These are phyloP conservation scores for Eucalyptus tenuipes DNA, from an alignment of 345 rosid genomes.

Conservation along the genomic window DNA sequence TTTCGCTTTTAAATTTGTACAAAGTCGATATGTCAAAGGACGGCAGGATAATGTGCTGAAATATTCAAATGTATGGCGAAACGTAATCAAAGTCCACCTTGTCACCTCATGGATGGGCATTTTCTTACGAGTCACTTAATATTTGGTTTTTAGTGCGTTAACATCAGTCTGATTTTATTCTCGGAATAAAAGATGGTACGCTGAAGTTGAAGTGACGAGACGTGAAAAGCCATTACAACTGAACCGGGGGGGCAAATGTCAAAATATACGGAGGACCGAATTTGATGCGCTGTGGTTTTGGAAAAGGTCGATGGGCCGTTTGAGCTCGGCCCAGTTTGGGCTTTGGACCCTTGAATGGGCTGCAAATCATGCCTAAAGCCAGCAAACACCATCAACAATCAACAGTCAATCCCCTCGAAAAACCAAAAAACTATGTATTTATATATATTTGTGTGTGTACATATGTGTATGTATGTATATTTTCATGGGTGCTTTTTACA, in stretches of 20 bases:
- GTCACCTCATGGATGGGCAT: not conserved
- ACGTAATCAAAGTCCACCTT: not conserved
- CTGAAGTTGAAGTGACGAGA: not conserved
- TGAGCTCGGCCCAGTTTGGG: not conserved
- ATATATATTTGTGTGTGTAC: not conserved
- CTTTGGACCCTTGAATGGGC: not conserved
- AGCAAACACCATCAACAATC: not conserved
- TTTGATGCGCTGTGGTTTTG: not conserved
- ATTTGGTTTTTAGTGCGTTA: not conserved
- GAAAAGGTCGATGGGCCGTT: not conserved
- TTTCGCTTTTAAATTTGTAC: not conserved
- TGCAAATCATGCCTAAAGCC: not conserved
- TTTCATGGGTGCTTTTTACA: not conserved
- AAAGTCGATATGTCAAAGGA: not conserved
- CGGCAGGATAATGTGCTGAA: not conserved
- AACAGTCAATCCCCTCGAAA: not conserved
- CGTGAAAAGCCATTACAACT: not conserved
- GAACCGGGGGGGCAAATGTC: not conserved
- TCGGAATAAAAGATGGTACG: not conserved
- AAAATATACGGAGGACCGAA: not conserved
- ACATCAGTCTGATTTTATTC: not conserved
- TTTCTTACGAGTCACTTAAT: not conserved
- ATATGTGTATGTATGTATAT: not conserved
- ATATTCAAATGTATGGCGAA: not conserved
- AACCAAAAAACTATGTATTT: not conserved